Percentiles rank a stretch among this genome's conserved stretches.
Conservation (phyloP, 2,329 filamentous ascomycete genomes). For the Nemania abortiva region DNA sequence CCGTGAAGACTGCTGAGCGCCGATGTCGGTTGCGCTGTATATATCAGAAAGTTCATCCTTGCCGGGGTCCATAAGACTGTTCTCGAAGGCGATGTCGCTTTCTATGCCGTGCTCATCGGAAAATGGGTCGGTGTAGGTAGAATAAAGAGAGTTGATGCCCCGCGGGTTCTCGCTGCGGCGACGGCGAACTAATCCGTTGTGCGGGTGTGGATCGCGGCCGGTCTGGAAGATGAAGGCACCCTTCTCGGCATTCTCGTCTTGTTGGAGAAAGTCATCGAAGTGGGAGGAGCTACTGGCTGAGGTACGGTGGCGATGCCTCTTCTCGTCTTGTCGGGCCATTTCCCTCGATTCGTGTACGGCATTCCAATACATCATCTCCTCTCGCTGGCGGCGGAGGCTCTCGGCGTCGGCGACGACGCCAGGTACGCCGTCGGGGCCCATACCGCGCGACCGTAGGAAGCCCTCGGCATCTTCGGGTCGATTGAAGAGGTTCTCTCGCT, state of each 20-base stretch:
- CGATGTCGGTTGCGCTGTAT: conserved; percentile 68
- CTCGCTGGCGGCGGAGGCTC: conserved; percentile 69
- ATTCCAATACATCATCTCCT: conserved; percentile 76
- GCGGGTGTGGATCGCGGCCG: conserved; percentile 59
- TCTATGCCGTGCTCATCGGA: conserved; percentile 68
- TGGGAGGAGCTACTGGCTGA: conserved; percentile 54
- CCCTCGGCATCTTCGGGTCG: conserved; percentile 75
- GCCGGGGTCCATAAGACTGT: conserved; percentile 58
- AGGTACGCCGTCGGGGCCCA: conserved; percentile 55
- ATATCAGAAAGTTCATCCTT: conserved; percentile 66
- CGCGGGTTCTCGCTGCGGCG: conserved; percentile 61
- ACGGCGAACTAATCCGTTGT: conserved; percentile 62
- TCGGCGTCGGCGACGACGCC: conserved; percentile 73
- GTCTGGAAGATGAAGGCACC: conserved; percentile 71
- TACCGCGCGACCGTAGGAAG: conserved; percentile 66
- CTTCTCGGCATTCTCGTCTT: conserved; percentile 63
- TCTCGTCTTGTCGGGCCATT: conserved; percentile 38
- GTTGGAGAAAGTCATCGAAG: conserved; percentile 71
- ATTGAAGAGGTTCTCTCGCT: conserved; percentile 69
- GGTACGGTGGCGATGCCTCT: conserved; percentile 42
- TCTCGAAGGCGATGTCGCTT: conserved; percentile 58
- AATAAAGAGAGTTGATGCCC: conserved; percentile 59
- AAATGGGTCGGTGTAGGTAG: conserved; percentile 70
- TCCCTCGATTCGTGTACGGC: conserved; percentile 64
- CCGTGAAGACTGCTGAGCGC: conserved; percentile 33